These are phyloP conservation scores for Penicillium thymicola DNA, from an alignment of 2,329 filamentous ascomycete species.

Conservation along the genomic window DNA sequence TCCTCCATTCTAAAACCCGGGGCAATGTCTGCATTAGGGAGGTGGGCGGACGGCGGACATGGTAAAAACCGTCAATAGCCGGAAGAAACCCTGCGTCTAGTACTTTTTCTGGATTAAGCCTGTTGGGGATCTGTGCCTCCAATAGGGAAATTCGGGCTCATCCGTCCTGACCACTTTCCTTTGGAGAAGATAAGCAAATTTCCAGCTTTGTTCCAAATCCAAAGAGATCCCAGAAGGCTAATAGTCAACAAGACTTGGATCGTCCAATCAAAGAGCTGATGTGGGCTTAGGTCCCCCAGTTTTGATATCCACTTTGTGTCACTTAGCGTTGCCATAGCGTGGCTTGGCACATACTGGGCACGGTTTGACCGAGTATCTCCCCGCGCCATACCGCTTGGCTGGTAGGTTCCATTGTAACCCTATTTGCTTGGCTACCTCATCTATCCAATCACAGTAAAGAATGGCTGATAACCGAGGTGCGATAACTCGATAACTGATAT, in stretches of 20 bases:
- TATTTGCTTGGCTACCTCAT: slow-evolving; percentile 16
- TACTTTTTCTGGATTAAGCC: background rate
- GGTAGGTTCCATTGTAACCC: slow-evolving; percentile 25
- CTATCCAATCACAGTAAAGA: background rate
- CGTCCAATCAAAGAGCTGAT: slow-evolving; percentile 1
- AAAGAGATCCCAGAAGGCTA: background rate
- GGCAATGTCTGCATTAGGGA: slow-evolving; percentile 1
- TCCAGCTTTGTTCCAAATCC: background rate
- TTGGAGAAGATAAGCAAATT: background rate
- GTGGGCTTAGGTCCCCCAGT: background rate
- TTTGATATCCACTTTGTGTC: background rate
- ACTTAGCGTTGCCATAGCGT: background rate
- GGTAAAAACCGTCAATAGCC: slow-evolving; percentile 10
- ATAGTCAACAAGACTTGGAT: background rate
- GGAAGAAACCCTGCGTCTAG: slow-evolving; percentile 10
- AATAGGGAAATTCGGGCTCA: background rate
- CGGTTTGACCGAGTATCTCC: background rate
- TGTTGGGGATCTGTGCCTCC: background rate
- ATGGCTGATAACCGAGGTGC: slow-evolving; percentile 10
- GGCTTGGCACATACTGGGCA: slow-evolving; percentile 10
- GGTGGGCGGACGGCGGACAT: background rate
- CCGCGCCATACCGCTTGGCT: slow-evolving; percentile 21
- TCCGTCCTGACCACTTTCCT: background rate
- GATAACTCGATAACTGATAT: slow-evolving; percentile 5
- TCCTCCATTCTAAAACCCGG: slow-evolving; percentile 2